Evolutionary conservation across 2,329 filamentous ascomycete species (phyloP), one percentile per base, ranked within the genome.

Genomic region (Plenodomus tracheiphilus): DNA sequence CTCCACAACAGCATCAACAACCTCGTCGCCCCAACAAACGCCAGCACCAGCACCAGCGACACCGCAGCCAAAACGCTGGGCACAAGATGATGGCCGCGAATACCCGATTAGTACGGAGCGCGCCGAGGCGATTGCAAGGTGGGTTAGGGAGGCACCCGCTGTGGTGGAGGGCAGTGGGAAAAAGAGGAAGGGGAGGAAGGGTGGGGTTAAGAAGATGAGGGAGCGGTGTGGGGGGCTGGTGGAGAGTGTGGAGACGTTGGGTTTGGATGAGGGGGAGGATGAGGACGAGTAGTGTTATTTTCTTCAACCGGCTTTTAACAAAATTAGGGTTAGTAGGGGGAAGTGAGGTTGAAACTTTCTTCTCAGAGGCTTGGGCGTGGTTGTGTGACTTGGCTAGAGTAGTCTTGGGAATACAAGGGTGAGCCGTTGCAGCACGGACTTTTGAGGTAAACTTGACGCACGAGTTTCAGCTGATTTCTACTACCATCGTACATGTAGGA

Each of bases 61-160:
- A 15, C 52, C 32, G 25, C 62, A n/a, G 51, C 73, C 75, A 10
- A 85, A 84, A 60, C 74, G 83, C 8, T 87, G 28, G 13, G 80
- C 82, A 4, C 79, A 83, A 47, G 85, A 87, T 43, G 83, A 86
- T 51, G 82, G 80, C 0, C 84, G 83, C 61, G 86, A 90, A 56
- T 88, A 88, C 66, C 83, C 84, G 2, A 84, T 89, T 54, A 78
- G 81, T 16, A 89, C 87, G 1, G 85, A 88, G 54, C 80, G 89
- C 18, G 88, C 88, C 0, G 79, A 84, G 40, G 81, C 82, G 16
- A 83, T 93, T 49, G 81, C 85, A 0, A 74, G 82, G 36, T 94
- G 89, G 89, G 81, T 93, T 15, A 61, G 73, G 21, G 77, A 79
- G 52, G 75, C 75, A 25, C 77, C 77, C n/a, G 48, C 71, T 10